Evolutionary conservation across 2,329 filamentous ascomycete genomes (phyloP).

Genomic region (Sodiomyces alkalinus): DNA sequence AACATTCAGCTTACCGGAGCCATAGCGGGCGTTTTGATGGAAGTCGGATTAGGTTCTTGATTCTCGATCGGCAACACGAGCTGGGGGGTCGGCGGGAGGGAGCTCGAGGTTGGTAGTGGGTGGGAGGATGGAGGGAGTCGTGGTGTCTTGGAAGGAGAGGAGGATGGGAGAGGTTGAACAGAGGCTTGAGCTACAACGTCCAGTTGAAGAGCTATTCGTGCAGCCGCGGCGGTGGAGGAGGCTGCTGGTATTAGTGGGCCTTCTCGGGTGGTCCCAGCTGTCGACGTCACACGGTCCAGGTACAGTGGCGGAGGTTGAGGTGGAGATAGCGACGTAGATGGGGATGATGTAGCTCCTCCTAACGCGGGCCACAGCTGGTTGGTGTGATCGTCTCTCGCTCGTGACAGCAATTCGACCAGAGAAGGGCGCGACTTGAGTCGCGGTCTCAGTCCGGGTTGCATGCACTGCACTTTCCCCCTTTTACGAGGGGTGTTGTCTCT

Average conservation of each 20-base stretch:
- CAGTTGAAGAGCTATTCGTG: too few species aligned
- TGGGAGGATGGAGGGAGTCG: conserved; percentile 16
- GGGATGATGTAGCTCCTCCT: conserved; percentile 10
- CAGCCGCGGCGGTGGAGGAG: conserved; percentile 6
- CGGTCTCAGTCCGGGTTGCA: conserved; percentile 35
- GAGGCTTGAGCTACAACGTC: conserved; percentile 18
- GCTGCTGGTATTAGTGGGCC: too few species aligned
- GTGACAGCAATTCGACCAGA: conserved; percentile 34
- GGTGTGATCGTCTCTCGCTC: conserved; percentile 14
- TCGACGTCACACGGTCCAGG: conserved; percentile 17
- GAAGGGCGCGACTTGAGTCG: conserved; percentile 36
- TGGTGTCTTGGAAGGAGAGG: conserved; percentile 24
- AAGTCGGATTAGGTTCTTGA: conserved; percentile 7
- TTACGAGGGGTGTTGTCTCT: too few species aligned
- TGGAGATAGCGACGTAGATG: too few species aligned
- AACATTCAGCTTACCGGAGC: conserved; percentile 40
- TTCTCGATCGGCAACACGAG: conserved; percentile 7
- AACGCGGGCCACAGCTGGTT: conserved; percentile 5
- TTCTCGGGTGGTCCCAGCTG: too few species aligned
- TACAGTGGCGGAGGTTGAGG: conserved; percentile 6
- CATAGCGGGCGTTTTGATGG: conserved; percentile 29
- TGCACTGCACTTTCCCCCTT: too few species aligned
- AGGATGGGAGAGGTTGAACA: conserved; percentile 24
- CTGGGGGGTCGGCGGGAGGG: conserved; percentile 14
- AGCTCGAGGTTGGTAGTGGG: conserved; percentile 16